These are phyloP conservation scores for Leccinum rimulosum DNA, from an alignment of 768 basidiomycete species.

Conservation along the genomic window DNA sequence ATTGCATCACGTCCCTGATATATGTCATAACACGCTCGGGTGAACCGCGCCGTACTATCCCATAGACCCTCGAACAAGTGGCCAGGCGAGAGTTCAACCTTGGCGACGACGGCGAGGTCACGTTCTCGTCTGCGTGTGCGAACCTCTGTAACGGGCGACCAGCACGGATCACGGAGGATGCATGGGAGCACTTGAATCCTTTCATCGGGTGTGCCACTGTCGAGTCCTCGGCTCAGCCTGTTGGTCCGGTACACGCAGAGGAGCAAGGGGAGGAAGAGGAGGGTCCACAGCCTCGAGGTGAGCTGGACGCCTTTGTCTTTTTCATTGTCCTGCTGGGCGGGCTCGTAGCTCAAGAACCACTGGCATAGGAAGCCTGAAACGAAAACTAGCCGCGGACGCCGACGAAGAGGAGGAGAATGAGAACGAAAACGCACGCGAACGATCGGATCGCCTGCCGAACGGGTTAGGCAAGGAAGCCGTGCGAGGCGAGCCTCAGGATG, in stretches of 20 bases:
- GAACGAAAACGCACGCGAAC: neutral
- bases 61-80: conserved; percentile 17
- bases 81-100: conserved; percentile 22
- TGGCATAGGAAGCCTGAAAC: neutral
- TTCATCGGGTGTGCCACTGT: conserved; percentile 27
- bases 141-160: conserved; percentile 19
- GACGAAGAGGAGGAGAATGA: neutral
- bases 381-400: neutral
- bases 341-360: neutral
- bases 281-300: neutral
- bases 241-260: neutral
- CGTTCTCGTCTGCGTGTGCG: conserved; percentile 18
- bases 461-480: neutral
- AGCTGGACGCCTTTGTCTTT: neutral
- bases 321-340: neutral
- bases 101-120: conserved; percentile 11
- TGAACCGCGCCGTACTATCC: neutral
- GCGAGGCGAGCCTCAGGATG: neutral
- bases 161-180: conserved; percentile 21
- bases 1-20: neutral
- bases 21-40: neutral
- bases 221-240: neutral
- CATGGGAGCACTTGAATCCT: conserved; percentile 18
- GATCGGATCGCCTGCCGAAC: neutral
- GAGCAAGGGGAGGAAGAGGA: neutral